These are phyloP conservation scores for Penicillium hesseltinei DNA, from an alignment of 2,329 filamentous ascomycete species.

Conservation along the genomic window DNA sequence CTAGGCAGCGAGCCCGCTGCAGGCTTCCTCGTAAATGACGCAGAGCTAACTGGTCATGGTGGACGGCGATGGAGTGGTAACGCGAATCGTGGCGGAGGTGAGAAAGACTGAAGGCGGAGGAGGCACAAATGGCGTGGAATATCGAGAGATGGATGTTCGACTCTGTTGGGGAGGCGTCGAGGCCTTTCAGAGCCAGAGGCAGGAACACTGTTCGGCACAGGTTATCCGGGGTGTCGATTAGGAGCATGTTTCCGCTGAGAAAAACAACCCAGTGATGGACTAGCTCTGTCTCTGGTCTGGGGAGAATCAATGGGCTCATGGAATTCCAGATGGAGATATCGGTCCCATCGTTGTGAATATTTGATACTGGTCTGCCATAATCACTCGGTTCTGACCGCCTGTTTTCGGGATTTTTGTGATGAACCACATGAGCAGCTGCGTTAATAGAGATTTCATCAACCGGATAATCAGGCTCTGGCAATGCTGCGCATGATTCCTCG, in stretches of 20 bases:
- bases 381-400: background rate
- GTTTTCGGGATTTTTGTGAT: background rate
- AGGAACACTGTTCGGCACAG: constrained; percentile 30
- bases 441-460: background rate
- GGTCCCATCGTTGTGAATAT: background rate
- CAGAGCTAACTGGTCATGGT: constrained; percentile 31
- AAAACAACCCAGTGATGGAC: constrained; percentile 33
- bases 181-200: constrained; percentile 22
- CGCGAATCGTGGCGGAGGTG: constrained; percentile 25
- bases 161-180: constrained; percentile 11
- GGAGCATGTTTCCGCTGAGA: constrained; percentile 30
- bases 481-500: background rate
- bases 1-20: constrained; percentile 10
- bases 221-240: constrained; percentile 31
- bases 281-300: constrained; percentile 22
- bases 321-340: background rate
- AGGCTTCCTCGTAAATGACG: constrained; percentile 28
- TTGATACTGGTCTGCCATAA: background rate
- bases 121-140: constrained; percentile 30
- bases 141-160: constrained; percentile 30
- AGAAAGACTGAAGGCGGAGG: constrained; percentile 25
- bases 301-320: constrained; percentile 11
- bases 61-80: constrained; percentile 28
- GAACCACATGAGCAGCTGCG: background rate
- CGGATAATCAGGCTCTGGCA: background rate